These are phyloP conservation scores for Taphrina betulina DNA, from an alignment of 1,139 yeast species.

Conservation along the genomic window DNA sequence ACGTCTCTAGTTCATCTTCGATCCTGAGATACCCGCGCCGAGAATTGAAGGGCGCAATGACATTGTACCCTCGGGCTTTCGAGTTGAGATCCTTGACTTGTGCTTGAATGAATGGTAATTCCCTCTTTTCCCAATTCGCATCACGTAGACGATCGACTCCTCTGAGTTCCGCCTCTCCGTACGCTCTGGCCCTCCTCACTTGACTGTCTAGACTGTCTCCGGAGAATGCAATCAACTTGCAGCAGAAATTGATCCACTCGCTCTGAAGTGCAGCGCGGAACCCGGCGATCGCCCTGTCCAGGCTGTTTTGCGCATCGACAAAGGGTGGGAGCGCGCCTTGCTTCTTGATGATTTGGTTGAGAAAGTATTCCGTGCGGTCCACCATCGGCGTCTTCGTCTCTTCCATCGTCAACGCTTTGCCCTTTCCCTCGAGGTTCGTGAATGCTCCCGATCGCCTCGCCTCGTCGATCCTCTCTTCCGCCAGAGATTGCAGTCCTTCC, in stretches of 20 bases:
- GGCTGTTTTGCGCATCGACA: constrained; percentile 64
- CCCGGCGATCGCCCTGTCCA: constrained; percentile 15
- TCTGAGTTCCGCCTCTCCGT: constrained; percentile 14
- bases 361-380: constrained; percentile 50
- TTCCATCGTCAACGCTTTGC: constrained; percentile 20
- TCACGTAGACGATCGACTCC: constrained; percentile 25
- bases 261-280: constrained; percentile 19
- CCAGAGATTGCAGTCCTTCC: constrained; percentile 61
- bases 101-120: constrained; percentile 48
- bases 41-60: constrained; percentile 73
- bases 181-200: constrained; percentile 42
- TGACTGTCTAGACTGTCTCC: constrained; percentile 52
- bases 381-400: constrained; percentile 27
- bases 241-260: constrained; percentile 20
- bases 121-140: constrained; percentile 47
- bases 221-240: constrained; percentile 20
- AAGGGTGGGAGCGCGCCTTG: constrained; percentile 84
- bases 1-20: constrained; percentile 53
- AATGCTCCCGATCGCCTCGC: constrained; percentile 72
- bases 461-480: constrained; percentile 73
- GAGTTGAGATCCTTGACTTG: constrained; percentile 56
- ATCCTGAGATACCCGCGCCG: constrained; percentile 62
- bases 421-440: constrained; percentile 48
- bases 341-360: constrained; percentile 66
- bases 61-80: constrained; percentile 64